Percentiles rank a stretch among this genome's conserved stretches.
phyloP scores from a whole-genome alignment of 2,329 filamentous ascomycete species.

The Pseudocercospora musae region DNA sequence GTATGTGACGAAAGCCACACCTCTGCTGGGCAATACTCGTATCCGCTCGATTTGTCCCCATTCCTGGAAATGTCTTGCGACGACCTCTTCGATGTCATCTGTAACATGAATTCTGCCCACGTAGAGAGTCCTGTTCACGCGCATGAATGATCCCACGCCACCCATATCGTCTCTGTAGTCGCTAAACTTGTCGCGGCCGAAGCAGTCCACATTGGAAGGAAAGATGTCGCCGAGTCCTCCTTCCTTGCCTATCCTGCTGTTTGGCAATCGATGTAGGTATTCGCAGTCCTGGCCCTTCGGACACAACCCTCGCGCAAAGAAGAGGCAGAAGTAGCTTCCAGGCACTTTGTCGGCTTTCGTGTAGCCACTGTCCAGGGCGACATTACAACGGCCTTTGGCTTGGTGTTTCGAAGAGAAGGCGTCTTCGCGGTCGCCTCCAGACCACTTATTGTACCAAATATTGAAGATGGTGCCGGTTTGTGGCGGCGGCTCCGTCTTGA shows the following conservation, averaged over 20 bases:
- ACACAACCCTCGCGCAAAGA: slow-evolving; percentile 78
- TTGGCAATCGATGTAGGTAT: slow-evolving; percentile 85
- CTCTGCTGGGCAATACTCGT: slow-evolving; percentile 80
- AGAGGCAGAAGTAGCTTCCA: slow-evolving; percentile 85
- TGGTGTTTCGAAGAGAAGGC: slow-evolving; percentile 79
- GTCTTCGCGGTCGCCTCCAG: slow-evolving; percentile 89
- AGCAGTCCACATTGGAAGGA: slow-evolving; percentile 92
- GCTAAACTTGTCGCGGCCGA: slow-evolving; percentile 85
- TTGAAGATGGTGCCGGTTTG: slow-evolving; percentile 97
- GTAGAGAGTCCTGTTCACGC: slow-evolving; percentile 91
- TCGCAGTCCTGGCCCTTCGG: slow-evolving; percentile 90
- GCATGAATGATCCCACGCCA: slow-evolving; percentile 88
- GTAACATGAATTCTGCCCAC: slow-evolving; percentile 91
- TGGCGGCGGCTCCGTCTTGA: slow-evolving; percentile 79
- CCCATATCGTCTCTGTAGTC: slow-evolving; percentile 98
- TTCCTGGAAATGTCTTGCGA: slow-evolving; percentile 91
- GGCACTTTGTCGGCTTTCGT: slow-evolving; percentile 49
- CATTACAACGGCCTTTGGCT: slow-evolving; percentile 81
- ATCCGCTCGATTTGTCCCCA: slow-evolving; percentile 89
- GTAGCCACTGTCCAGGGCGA: slow-evolving; percentile 62
- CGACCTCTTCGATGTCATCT: slow-evolving; percentile 95
- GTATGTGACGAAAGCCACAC: slow-evolving; percentile 95
- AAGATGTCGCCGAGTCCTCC: slow-evolving; percentile 74
- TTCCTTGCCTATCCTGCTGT: slow-evolving; percentile 39
- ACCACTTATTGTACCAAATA: slow-evolving; percentile 99